A percentile compares a stretch with the other conserved stretches of the same genome.
These are phyloP conservation scores for Pythium sukuiense DNA, from an alignment of 352 stramenopile species.

Conservation along the genomic window DNA sequence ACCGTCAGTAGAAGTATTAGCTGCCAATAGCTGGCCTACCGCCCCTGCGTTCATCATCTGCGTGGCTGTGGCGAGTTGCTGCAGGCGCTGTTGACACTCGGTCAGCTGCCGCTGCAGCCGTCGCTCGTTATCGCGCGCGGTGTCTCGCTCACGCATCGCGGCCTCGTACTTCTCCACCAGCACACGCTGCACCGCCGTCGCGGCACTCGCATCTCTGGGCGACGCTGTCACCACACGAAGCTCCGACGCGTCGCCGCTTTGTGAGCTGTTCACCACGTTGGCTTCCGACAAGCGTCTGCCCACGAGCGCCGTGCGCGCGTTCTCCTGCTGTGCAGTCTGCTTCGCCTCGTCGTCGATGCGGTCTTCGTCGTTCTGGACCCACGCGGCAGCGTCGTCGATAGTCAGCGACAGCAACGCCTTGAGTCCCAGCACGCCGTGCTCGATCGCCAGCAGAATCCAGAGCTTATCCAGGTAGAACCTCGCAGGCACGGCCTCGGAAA, in stretches of 20 bases:
- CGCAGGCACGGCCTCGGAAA: conserved; percentile 1
- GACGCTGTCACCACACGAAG: background rate
- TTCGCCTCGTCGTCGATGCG: conserved; percentile 45
- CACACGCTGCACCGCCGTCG: conserved; percentile 32
- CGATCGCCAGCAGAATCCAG: conserved; percentile 58
- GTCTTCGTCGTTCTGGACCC: conserved; percentile 74
- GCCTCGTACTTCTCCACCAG: conserved; percentile 44
- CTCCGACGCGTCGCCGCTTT: background rate
- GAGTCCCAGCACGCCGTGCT: conserved; percentile 62
- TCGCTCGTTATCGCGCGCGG: conserved; percentile 38
- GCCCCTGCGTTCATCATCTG: too few species aligned
- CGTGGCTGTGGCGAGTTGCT: conserved; percentile 5
- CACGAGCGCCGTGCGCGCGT: conserved; percentile 4
- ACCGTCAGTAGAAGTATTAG: too few species aligned
- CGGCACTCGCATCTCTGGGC: background rate
- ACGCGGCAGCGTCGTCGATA: conserved; percentile 69
- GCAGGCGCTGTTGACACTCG: conserved; percentile 26
- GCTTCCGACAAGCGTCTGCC: conserved; percentile 1
- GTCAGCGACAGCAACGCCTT: conserved; percentile 66
- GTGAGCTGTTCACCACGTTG: background rate
- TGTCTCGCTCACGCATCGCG: conserved; percentile 44
- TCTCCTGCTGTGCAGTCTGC: conserved; percentile 21
- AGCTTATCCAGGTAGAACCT: conserved; percentile 53
- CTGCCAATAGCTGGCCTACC: too few species aligned
- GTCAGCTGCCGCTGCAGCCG: conserved; percentile 29